These are phyloP conservation scores for Barnettozyma pratensis DNA, from an alignment of 805 yeast genomes.

Conservation along the genomic window DNA sequence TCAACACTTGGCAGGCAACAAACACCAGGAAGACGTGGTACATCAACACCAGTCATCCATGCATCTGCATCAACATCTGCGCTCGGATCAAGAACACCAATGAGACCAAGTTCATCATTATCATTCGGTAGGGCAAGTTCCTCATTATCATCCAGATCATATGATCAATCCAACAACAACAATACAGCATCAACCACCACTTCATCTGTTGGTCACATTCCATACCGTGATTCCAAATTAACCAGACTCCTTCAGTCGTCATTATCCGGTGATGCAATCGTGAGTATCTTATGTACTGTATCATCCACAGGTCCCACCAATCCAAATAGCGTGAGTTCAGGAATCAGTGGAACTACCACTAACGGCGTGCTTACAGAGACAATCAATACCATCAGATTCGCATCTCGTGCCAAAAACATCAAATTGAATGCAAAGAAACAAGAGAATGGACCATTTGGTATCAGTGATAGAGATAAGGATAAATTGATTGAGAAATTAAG, in stretches of 20 bases:
- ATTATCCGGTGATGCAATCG: constrained; percentile 78
- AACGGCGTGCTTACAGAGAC: constrained; percentile 67
- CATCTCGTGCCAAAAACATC: constrained; percentile 88
- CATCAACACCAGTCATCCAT: not conserved
- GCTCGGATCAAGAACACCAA: not conserved
- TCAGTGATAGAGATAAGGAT: constrained; percentile 37
- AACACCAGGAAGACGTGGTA: not conserved
- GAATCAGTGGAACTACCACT: constrained; percentile 44
- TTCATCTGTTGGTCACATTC: constrained; percentile 52
- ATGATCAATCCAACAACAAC: not conserved
- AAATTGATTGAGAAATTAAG: constrained; percentile 51
- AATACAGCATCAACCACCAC: not conserved
- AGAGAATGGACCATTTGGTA: constrained; percentile 23
- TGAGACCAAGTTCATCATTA: not conserved
- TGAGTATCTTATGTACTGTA: constrained; percentile 82
- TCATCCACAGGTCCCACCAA: not conserved
- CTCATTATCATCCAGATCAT: not conserved
- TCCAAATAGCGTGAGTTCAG: not conserved
- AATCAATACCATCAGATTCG: constrained; percentile 81
- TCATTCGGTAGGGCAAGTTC: constrained; percentile 1
- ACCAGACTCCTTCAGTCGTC: constrained; percentile 92
- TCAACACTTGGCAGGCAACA: not conserved
- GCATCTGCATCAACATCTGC: not conserved
- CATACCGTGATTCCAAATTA: constrained; percentile 89
- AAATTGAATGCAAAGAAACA: constrained; percentile 59